Evolutionary conservation across 345 rosid genomes (phyloP).

Genomic region (Schrenkiella parvula): DNA sequence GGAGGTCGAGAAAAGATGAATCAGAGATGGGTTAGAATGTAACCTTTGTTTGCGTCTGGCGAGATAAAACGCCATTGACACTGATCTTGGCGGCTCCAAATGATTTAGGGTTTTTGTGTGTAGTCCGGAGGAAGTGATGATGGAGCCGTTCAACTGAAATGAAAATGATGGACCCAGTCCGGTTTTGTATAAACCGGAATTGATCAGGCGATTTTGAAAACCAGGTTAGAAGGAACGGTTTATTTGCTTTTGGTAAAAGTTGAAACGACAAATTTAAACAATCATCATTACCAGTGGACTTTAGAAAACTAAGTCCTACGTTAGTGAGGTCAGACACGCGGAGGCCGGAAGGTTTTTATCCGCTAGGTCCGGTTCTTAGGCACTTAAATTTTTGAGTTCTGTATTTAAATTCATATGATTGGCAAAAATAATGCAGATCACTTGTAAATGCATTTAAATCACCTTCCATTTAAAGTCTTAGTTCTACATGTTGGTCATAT

Average conservation of each 20-base stretch:
- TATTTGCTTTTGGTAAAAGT: slow-evolving; percentile 22
- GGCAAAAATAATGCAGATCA: no score
- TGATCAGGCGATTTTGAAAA: background rate
- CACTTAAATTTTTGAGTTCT: no score
- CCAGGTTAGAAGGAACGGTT: background rate
- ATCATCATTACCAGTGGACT: slow-evolving; percentile 15
- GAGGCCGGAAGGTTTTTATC: background rate
- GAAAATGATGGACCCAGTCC: background rate
- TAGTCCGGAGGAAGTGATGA: background rate
- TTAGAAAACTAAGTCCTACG: background rate
- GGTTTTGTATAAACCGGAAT: slow-evolving; percentile 21
- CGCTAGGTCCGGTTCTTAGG: background rate
- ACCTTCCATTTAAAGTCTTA: no score
- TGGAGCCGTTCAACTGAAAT: background rate
- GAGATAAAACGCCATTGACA: slow-evolving; percentile 47
- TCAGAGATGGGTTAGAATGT: slow-evolving; percentile 39
- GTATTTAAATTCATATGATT: no score
- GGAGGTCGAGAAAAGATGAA: slow-evolving; percentile 51
- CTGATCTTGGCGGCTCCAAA: slow-evolving; percentile 13
- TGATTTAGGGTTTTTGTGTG: slow-evolving; percentile 12
- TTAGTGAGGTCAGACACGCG: background rate
- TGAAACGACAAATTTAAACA: background rate
- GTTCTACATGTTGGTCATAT: no score
- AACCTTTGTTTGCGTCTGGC: slow-evolving; percentile 38
- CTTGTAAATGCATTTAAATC: no score